phyloP scores from a whole-genome alignment of 2,329 filamentous ascomycete genomes.

The Massarina eburnea region DNA sequence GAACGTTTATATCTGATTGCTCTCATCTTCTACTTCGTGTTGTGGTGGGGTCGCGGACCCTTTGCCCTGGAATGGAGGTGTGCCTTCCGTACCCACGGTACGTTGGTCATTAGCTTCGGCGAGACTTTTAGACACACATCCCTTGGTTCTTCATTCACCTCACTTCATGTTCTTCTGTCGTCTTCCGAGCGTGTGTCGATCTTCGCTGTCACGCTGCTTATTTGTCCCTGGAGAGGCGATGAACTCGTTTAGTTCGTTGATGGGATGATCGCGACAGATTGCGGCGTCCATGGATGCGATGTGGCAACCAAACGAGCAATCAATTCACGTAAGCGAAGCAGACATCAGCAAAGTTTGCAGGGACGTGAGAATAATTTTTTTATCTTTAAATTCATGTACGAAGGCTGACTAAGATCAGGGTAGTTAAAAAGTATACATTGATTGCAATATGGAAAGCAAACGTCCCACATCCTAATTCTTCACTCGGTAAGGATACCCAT shows the following conservation, averaged over 20 bases:
- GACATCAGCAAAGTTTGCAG: background rate
- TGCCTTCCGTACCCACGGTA: background rate
- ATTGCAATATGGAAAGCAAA: constrained; percentile 5
- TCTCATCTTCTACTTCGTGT: too few relatives aligned
- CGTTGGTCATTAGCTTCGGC: too few relatives aligned
- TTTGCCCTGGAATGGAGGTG: background rate
- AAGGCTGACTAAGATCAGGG: constrained; percentile 17
- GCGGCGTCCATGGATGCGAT: too few relatives aligned
- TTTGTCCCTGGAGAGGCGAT: too few relatives aligned
- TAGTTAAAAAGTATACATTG: constrained; percentile 32
- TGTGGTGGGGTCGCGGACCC: background rate
- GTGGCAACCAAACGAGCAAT: background rate
- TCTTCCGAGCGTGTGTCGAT: too few relatives aligned
- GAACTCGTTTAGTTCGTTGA: too few relatives aligned
- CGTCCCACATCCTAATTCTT: constrained; percentile 10
- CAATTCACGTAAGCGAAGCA: background rate
- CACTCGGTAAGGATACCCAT: constrained; percentile 20
- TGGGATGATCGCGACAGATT: too few relatives aligned
- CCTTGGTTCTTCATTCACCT: too few relatives aligned
- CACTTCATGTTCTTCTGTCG: too few relatives aligned
- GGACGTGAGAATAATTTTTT: constrained; percentile 10
- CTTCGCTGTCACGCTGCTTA: too few relatives aligned
- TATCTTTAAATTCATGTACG: constrained; percentile 11
- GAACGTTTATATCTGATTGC: too few relatives aligned
- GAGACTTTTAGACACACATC: too few relatives aligned